These are phyloP conservation scores for Diaporthe citriasiana DNA, from an alignment of 2,329 filamentous ascomycete species.

Conservation along the genomic window DNA sequence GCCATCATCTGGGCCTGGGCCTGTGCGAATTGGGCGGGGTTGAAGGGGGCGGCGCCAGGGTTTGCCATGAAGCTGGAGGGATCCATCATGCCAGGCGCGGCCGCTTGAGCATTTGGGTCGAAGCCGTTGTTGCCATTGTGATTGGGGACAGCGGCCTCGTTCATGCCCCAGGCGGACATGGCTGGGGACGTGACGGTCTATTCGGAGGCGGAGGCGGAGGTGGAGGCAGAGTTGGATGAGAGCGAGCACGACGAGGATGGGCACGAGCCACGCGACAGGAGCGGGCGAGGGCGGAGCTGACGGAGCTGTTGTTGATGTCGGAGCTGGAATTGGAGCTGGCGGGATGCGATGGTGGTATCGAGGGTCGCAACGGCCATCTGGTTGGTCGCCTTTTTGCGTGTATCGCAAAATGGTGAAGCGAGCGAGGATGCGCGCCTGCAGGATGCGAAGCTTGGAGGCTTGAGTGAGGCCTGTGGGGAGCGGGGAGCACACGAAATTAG, in stretches of 20 bases:
- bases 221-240: slow-evolving; percentile 35
- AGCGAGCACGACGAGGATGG: slow-evolving; percentile 16
- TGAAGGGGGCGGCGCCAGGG: slow-evolving; percentile 67
- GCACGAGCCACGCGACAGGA: slow-evolving; percentile 21
- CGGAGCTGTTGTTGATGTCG: slow-evolving; percentile 44
- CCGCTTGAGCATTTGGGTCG: slow-evolving; percentile 67
- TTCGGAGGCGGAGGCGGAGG: slow-evolving; percentile 37
- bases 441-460: not conserved
- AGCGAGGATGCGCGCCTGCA: not conserved
- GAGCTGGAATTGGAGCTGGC: slow-evolving; percentile 28
- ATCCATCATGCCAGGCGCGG: slow-evolving; percentile 73
- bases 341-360: slow-evolving; percentile 35
- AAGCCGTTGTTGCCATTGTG: slow-evolving; percentile 79
- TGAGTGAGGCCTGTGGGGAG: slow-evolving; percentile 30
- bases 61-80: slow-evolving; percentile 74
- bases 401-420: slow-evolving; percentile 23
- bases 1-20: slow-evolving; percentile 65
- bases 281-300: slow-evolving; percentile 20
- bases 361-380: slow-evolving; percentile 60
- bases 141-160: slow-evolving; percentile 76
- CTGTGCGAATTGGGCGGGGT: slow-evolving; percentile 70
- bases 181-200: slow-evolving; percentile 57
- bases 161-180: slow-evolving; percentile 79
- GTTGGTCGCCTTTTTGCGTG: slow-evolving; percentile 52
- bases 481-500: slow-evolving; percentile 41